Percentiles rank a stretch among this genome's conserved stretches.
phyloP scores from a whole-genome alignment of 2,329 filamentous ascomycete species.

The Talaromyces pinophilus region DNA sequence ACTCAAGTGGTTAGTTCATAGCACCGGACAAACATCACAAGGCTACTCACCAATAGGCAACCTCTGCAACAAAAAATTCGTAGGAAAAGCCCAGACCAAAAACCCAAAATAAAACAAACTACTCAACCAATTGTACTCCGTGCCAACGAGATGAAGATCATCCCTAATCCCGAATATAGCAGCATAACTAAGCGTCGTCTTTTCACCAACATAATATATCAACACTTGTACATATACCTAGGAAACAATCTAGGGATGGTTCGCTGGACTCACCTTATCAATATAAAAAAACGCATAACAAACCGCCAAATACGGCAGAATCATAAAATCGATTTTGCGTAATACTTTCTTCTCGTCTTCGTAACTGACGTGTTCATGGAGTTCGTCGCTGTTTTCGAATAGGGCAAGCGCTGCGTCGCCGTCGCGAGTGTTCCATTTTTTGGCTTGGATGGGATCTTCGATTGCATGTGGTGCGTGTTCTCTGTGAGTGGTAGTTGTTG shows the following conservation, averaged over 20 bases:
- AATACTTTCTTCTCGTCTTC: slow-evolving; percentile 51
- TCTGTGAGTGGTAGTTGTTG: slow-evolving; percentile 25
- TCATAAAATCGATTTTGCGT: slow-evolving; percentile 61
- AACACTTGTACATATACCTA: no score
- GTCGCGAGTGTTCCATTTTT: slow-evolving; percentile 38
- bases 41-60: slow-evolving; percentile 50
- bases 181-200: slow-evolving; percentile 61
- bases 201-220: background rate
- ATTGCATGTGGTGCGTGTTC: slow-evolving; percentile 29
- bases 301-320: slow-evolving; percentile 58
- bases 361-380: slow-evolving; percentile 50
- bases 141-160: slow-evolving; percentile 58
- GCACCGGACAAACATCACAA: background rate
- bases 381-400: slow-evolving; percentile 51
- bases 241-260: no score
- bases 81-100: slow-evolving; percentile 56
- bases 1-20: background rate
- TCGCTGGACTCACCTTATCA: slow-evolving; percentile 36
- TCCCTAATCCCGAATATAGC: slow-evolving; percentile 65
- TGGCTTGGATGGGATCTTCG: slow-evolving; percentile 25
- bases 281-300: slow-evolving; percentile 59
- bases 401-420: slow-evolving; percentile 55
- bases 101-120: slow-evolving; percentile 61
- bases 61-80: slow-evolving; percentile 56
- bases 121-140: slow-evolving; percentile 60